Conservation (phyloP, 2,329 filamentous ascomycete species). For the Myriosclerotinia duriaeana region DNA sequence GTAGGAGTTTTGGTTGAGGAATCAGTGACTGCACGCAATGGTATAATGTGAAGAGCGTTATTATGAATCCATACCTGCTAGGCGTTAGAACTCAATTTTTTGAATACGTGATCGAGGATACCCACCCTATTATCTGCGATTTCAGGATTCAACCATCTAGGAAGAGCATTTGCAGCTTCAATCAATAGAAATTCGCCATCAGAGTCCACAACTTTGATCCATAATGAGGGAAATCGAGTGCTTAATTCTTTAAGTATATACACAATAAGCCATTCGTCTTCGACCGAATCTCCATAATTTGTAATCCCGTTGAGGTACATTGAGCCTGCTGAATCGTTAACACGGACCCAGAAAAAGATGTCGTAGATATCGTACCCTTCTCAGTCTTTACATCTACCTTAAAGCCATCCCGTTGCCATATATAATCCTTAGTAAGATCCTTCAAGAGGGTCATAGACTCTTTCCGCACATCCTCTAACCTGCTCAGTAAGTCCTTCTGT, state of each 20-base stretch:
- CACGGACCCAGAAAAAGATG: not conserved
- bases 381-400: conserved; percentile 57
- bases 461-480: conserved; percentile 71
- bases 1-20: conserved; percentile 43
- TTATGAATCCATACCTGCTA: conserved; percentile 77
- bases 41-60: conserved; percentile 73
- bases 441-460: conserved; percentile 62
- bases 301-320: conserved; percentile 73
- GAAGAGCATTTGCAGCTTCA: conserved; percentile 85
- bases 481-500: conserved; percentile 56
- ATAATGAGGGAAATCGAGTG: conserved; percentile 68
- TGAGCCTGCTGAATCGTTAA: conserved; percentile 45
- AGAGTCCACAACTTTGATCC: conserved; percentile 79
- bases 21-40: conserved; percentile 47
- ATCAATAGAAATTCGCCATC: conserved; percentile 96
- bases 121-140: conserved; percentile 74
- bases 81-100: conserved; percentile 26
- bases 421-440: conserved; percentile 74
- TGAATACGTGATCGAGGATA: conserved; percentile 4
- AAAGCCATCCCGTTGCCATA: conserved; percentile 90
- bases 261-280: conserved; percentile 97
- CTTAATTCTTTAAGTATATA: conserved; percentile 83
- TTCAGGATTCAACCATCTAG: conserved; percentile 88
- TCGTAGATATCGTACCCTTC: conserved; percentile 48
- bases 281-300: conserved; percentile 89